These are phyloP conservation scores for Venturia oleaginea DNA, from an alignment of 2,329 filamentous ascomycete species.

Conservation along the genomic window DNA sequence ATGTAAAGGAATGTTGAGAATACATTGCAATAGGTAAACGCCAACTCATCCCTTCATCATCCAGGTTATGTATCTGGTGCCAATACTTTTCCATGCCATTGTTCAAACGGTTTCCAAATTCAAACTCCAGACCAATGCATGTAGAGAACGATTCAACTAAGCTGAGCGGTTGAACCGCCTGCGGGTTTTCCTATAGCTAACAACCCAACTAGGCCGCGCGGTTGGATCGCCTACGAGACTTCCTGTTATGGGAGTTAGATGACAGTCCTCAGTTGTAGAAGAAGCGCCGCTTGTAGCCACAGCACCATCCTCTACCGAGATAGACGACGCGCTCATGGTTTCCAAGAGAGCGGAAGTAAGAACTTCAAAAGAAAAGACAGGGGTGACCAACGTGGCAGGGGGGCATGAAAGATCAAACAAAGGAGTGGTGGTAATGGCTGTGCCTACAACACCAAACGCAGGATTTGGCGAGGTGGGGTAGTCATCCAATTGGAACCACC, in stretches of 20 bases:
- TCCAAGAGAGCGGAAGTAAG: too few relatives aligned
- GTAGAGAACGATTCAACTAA: neutral
- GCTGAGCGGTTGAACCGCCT: neutral
- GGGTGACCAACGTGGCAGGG: neutral
- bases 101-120: neutral
- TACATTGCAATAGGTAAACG: neutral
- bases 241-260: constrained; percentile 13
- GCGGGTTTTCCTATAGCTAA: neutral
- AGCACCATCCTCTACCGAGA: too few relatives aligned
- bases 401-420: constrained; percentile 30
- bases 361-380: neutral
- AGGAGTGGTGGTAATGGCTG: constrained; percentile 25
- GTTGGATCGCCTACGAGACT: neutral
- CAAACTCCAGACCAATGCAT: neutral
- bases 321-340: too few relatives aligned
- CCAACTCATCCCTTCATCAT: neutral
- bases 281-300: too few relatives aligned
- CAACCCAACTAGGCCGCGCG: neutral
- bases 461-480: constrained; percentile 51
- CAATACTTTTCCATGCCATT: neutral
- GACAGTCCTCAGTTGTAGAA: constrained; percentile 23
- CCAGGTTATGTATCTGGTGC: neutral
- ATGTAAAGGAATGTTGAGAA: neutral
- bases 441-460: constrained; percentile 60
- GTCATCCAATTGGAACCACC: constrained; percentile 63